Percentiles rank a stretch among this genome's conserved stretches.
Evolutionary conservation across 1,284 basidiomycete genomes (phyloP).

Genomic region (Ceraceosorus guamensis): DNA sequence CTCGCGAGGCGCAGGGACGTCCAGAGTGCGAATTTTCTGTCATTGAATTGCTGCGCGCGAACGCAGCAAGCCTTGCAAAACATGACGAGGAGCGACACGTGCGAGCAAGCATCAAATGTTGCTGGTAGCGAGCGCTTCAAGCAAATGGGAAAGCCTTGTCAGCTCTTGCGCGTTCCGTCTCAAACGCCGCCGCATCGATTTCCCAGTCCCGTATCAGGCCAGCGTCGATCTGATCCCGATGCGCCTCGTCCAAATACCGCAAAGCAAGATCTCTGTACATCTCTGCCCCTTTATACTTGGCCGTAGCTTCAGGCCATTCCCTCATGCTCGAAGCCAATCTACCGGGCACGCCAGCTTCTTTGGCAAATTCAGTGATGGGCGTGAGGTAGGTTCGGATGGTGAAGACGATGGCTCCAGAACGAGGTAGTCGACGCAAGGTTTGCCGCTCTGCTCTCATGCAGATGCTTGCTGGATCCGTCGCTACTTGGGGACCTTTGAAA

Average conservation of each 20-base stretch:
- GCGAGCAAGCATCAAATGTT: no score
- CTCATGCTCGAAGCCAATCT: constrained; percentile 63
- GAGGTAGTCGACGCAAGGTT: constrained; percentile 57
- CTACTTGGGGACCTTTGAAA: constrained; percentile 25
- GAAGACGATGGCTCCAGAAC: constrained; percentile 63
- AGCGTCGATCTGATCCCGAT: constrained; percentile 49
- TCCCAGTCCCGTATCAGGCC: constrained; percentile 21
- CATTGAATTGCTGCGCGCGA: no score
- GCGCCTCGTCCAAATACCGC: constrained; percentile 54
- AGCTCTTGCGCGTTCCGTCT: constrained; percentile 3
- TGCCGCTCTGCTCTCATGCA: constrained; percentile 60
- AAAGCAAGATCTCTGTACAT: constrained; percentile 54
- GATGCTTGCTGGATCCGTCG: constrained; percentile 5
- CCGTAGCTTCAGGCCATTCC: constrained; percentile 64
- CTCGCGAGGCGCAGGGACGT: no score
- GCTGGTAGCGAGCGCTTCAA: no score
- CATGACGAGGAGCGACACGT: no score
- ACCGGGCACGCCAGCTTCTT: constrained; percentile 61
- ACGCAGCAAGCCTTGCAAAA: no score
- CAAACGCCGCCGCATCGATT: no score
- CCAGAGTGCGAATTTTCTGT: no score
- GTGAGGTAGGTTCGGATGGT: constrained; percentile 65
- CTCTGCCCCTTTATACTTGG: constrained; percentile 55
- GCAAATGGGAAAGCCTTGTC: constrained; percentile 3
- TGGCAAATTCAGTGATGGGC: constrained; percentile 57